These are phyloP conservation scores for Eutypella sp. DNA, from an alignment of 2,329 filamentous ascomycete species.

Conservation along the genomic window DNA sequence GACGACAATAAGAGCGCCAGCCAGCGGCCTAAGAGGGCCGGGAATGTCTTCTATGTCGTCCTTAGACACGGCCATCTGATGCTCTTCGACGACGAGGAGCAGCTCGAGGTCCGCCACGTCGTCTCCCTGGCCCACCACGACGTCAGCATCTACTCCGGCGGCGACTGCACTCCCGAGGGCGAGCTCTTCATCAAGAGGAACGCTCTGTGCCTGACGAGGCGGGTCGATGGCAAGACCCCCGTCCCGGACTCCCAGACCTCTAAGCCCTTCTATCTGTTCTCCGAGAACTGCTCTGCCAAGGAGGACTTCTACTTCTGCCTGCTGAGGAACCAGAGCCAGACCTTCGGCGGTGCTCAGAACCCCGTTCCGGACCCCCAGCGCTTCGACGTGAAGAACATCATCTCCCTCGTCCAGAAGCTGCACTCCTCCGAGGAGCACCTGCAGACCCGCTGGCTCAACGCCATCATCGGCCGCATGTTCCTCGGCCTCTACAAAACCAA, in stretches of 20 bases:
- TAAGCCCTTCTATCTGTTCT: conserved; percentile 90
- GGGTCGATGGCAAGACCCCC: conserved; percentile 47
- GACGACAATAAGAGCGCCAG: conserved; percentile 44
- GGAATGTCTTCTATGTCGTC: conserved; percentile 92
- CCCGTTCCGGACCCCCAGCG: conserved; percentile 64
- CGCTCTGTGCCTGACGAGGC: conserved; percentile 75
- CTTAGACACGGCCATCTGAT: conserved; percentile 91
- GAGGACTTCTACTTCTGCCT: conserved; percentile 98
- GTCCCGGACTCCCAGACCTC: conserved; percentile 54
- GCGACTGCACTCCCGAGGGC: conserved; percentile 73
- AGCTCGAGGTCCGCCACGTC: conserved; percentile 93
- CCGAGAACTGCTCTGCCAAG: conserved; percentile 91
- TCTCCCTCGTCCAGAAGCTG: conserved; percentile 81
- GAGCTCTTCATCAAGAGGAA: conserved; percentile 96
- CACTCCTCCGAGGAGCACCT: conserved; percentile 89
- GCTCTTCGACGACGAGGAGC: conserved; percentile 93
- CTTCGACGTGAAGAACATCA: conserved; percentile 82
- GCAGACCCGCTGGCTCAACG: conserved; percentile 92
- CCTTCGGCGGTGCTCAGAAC: conserved; percentile 48
- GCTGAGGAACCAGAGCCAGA: conserved; percentile 75
- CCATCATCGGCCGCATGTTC: conserved; percentile 81
- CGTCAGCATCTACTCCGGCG: conserved; percentile 79
- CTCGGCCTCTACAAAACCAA: conserved; percentile 81
- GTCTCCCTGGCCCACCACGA: conserved; percentile 86
- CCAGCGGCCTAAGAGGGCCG: conserved; percentile 58